Percentiles rank a stretch among this genome's conserved stretches.
Evolutionary conservation across 2,329 filamentous ascomycete species (phyloP).

Genomic region (Botrytis porri): DNA sequence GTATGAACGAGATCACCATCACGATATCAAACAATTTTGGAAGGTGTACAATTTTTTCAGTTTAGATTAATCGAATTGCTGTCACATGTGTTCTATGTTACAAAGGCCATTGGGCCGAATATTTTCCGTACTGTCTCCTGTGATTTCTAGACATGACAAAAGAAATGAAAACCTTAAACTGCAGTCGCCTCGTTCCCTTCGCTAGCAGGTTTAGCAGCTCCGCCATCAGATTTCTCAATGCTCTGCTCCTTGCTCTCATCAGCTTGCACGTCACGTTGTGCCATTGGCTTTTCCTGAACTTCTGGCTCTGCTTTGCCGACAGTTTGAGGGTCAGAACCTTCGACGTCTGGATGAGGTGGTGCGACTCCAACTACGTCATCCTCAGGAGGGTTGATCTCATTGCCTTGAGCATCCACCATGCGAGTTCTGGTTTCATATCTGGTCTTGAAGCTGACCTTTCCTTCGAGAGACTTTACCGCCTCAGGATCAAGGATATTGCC

Average conservation of each 20-base stretch:
- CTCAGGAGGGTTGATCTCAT: constrained; percentile 55
- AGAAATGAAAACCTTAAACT: constrained; percentile 29
- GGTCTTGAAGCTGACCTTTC: constrained; percentile 93
- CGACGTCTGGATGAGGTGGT: constrained; percentile 43
- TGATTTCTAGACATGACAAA: constrained; percentile 12
- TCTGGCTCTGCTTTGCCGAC: constrained; percentile 40
- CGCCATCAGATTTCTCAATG: constrained; percentile 44
- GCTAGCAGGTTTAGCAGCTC: constrained; percentile 58
- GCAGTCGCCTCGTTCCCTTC: constrained; percentile 57
- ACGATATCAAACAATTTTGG: not conserved
- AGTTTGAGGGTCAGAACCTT: constrained; percentile 60
- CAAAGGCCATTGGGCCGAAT: constrained; percentile 14
- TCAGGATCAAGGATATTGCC: constrained; percentile 84
- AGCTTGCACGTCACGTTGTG: constrained; percentile 42
- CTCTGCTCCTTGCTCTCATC: constrained; percentile 60
- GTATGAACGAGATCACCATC: not conserved
- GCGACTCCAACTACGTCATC: constrained; percentile 30
- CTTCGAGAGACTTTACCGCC: constrained; percentile 78
- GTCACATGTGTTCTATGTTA: constrained; percentile 20
- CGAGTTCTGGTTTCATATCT: constrained; percentile 93
- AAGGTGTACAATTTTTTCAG: not conserved
- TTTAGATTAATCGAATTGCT: constrained; percentile 6
- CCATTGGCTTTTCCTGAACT: constrained; percentile 44
- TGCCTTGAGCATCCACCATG: constrained; percentile 74
- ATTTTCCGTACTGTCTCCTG: constrained; percentile 2